Base-by-base conservation (phyloP, 306 rosid species). In the Quercus cerris region DNA sequence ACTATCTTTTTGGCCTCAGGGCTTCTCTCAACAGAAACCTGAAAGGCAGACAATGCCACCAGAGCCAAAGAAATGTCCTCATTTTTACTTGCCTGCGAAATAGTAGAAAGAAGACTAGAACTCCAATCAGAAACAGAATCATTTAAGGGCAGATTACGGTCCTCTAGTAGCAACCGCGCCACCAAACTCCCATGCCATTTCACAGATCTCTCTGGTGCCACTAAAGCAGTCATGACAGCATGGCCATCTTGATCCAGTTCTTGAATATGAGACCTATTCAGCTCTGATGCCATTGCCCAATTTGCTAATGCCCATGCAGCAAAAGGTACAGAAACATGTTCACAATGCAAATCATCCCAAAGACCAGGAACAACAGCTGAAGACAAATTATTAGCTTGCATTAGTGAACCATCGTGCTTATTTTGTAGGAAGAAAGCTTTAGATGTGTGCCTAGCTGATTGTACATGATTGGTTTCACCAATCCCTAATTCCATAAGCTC, bases 281-380 rank as follows among this genome's bases (percentile, higher is more conserved):
- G 78, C 73, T 83, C 84, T 23, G 99, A 95, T 51, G 99, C 85
- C 27, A 56, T 86, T 28, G 98, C 95, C 98, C 99, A 95, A 83
- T 90, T 95, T 78, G 98, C 99, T 84, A 95, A 84, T 71, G 99
- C 99, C 98, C 99, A 95, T 12, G 99, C 83, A 61, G 99, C 98
- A 85, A 93, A 95, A 83, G 99, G 99, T 77, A 95, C 99, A 57
- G 98, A 98, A 77, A 95, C 99, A 71, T 95, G 99, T 64, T 93
- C 97, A 79, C 88, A 86, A 76, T 86, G 94, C 87, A 95, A 90
- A 91, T 95, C 99, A 88, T 95, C 98, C 99, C 99, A 95, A 77
- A 95, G 93, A 80, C 98, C 99, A 84, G 99, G 97, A 83, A 89
- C 91, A 64, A 93, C 94, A 83, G 92, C 85, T 82, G 97, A 87